Evolutionary conservation across 1,284 basidiomycete genomes (phyloP).

Genomic region (Cryptococcus deneoformans): DNA sequence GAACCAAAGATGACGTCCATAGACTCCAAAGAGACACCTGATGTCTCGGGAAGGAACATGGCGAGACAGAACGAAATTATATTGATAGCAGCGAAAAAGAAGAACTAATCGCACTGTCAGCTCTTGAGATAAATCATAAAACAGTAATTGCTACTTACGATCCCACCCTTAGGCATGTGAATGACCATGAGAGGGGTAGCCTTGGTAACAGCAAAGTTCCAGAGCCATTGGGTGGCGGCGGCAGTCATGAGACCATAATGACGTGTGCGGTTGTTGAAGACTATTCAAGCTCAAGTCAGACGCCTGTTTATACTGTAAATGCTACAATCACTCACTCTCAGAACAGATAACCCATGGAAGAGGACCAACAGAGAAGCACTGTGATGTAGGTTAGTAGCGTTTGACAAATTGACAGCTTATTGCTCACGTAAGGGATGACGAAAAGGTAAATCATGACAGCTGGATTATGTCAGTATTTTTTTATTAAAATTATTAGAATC

Average conservation of each 20-base stretch:
- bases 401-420: no score
- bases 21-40: conserved; percentile 54
- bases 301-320: no score
- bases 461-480: neutral
- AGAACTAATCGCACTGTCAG: conserved; percentile 25
- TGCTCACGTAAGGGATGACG: conserved; percentile 44
- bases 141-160: conserved; percentile 9
- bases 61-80: conserved; percentile 46
- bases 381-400: no score
- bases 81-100: conserved; percentile 48
- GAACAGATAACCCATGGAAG: conserved; percentile 49
- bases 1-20: conserved; percentile 76
- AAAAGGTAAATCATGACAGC: conserved; percentile 44
- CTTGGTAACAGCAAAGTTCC: conserved; percentile 71
- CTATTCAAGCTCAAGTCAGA: neutral
- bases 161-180: conserved; percentile 38
- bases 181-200: conserved; percentile 65
- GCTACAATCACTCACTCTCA: conserved; percentile 54
- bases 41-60: conserved; percentile 62
- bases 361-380: conserved; percentile 46
- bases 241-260: conserved; percentile 71
- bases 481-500: no score
- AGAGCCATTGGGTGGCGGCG: conserved; percentile 69
- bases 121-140: neutral
- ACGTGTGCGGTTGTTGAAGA: conserved; percentile 76